These are phyloP conservation scores for Fistulifera pelliculosa DNA, from an alignment of 108 stramenopile genomes.

Conservation along the genomic window DNA sequence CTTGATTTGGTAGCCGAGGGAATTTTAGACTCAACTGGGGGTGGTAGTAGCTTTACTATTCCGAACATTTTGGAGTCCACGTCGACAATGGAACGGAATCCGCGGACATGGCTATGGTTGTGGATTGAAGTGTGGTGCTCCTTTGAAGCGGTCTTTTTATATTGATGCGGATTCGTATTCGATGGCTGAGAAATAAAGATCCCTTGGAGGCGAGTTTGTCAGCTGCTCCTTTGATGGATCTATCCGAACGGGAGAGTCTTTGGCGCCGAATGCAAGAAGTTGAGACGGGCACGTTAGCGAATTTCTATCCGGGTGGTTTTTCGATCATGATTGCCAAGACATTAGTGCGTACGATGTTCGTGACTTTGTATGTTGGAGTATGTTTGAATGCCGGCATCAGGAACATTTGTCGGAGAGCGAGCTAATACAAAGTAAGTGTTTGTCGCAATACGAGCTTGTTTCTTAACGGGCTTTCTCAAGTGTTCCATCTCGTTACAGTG, in stretches of 20 bases:
- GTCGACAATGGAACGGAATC: too few relatives aligned
- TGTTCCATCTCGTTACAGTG: constrained; percentile 8
- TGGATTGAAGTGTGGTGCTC: constrained; percentile 67
- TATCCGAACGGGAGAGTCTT: constrained; percentile 42
- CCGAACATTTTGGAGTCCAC: too few relatives aligned
- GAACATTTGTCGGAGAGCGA: constrained; percentile 80
- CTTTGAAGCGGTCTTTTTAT: constrained; percentile 76
- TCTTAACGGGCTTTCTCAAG: too few relatives aligned
- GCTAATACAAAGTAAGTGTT: constrained; percentile 23
- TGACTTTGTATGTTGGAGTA: constrained; percentile 71
- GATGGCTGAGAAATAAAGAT: constrained; percentile 59
- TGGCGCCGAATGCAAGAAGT: constrained; percentile 61
- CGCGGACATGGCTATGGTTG: too few relatives aligned
- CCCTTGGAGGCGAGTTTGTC: constrained; percentile 65
- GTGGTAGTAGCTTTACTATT: too few relatives aligned
- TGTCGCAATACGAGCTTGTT: too few relatives aligned
- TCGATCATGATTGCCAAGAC: constrained; percentile 54
- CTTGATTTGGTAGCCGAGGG: too few relatives aligned
- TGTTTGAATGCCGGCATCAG: constrained; percentile 84
- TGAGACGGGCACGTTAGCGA: constrained; percentile 36
- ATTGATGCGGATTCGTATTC: constrained; percentile 42
- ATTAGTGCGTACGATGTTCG: constrained; percentile 75
- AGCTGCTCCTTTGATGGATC: constrained; percentile 65
- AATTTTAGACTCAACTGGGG: too few relatives aligned
- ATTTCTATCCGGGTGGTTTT: constrained; percentile 81